Conservation (phyloP, 305 asterid species). For the Plantago coronopus region DNA sequence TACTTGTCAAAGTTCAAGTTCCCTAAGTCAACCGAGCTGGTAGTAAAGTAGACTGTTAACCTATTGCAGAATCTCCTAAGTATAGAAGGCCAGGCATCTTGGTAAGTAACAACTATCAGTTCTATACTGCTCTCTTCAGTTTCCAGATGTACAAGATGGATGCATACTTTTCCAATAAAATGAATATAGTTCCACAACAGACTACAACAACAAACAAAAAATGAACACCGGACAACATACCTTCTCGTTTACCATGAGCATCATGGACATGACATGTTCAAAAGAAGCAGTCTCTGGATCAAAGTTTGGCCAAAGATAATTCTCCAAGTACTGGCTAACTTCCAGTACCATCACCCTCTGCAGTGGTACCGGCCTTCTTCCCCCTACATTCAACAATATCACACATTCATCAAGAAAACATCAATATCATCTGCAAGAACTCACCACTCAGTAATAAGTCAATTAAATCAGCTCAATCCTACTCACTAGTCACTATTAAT, state of each 20-base stretch:
- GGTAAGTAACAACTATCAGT: no score
- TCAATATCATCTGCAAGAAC: no score
- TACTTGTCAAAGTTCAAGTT: no score
- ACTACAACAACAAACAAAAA: not conserved
- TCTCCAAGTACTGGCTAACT: constrained; percentile 97
- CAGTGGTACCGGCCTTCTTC: constrained; percentile 80
- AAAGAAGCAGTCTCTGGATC: constrained; percentile 77
- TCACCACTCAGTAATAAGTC: no score
- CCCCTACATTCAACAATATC: constrained; percentile 45
- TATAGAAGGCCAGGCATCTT: no score
- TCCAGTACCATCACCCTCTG: constrained; percentile 98
- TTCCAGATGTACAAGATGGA: no score
- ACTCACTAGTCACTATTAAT: not conserved
- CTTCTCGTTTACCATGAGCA: constrained; percentile 98
- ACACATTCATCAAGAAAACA: not conserved
- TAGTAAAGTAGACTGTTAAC: no score
- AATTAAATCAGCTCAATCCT: not conserved
- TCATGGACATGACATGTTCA: constrained; percentile 97
- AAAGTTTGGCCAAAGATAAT: constrained; percentile 94
- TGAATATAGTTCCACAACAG: no score
- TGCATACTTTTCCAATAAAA: no score
- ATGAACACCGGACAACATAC: constrained; percentile 24
- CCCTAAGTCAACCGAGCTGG: no score
- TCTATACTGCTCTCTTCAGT: no score
- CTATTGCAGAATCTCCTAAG: no score